phyloP scores from a whole-genome alignment of 2,329 filamentous ascomycete species.

The Moelleriella libera region DNA sequence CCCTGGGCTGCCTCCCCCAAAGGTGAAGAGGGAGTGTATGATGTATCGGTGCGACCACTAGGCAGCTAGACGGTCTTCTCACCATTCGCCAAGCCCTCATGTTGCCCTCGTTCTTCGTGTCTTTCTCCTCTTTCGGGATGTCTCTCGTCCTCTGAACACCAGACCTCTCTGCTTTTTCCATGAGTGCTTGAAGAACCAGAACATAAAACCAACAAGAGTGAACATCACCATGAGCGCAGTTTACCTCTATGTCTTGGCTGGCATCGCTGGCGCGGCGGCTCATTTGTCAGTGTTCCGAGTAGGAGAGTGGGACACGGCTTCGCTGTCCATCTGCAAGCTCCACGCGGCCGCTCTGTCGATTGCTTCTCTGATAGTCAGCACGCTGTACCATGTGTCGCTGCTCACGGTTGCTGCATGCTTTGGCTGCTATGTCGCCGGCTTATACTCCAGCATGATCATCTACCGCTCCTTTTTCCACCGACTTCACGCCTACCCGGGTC shows the following conservation, averaged over 20 bases:
- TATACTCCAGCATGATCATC: neutral
- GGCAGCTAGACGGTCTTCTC: too few species aligned
- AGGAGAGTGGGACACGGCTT: neutral
- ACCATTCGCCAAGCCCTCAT: too few species aligned
- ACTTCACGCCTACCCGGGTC: conserved; percentile 1
- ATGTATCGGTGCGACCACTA: too few species aligned
- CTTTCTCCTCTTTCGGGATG: too few species aligned
- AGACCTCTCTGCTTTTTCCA: too few species aligned
- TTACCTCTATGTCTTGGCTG: neutral
- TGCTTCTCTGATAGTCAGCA: neutral
- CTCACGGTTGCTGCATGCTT: too few species aligned
- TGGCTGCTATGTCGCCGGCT: neutral
- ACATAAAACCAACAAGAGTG: too few species aligned
- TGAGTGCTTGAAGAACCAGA: too few species aligned
- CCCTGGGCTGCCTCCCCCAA: too few species aligned
- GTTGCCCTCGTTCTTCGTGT: too few species aligned
- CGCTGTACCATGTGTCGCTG: neutral
- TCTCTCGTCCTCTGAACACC: too few species aligned
- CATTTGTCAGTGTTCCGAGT: neutral
- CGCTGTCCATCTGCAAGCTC: neutral
- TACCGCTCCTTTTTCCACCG: conserved; percentile 3
- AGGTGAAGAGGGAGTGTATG: too few species aligned
- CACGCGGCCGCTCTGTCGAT: neutral
- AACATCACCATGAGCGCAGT: neutral
- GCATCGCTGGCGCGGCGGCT: neutral